Evolutionary conservation across 495 filamentous ascomycete genomes (phyloP).

Genomic region (Penicillium atrosanguineum): DNA sequence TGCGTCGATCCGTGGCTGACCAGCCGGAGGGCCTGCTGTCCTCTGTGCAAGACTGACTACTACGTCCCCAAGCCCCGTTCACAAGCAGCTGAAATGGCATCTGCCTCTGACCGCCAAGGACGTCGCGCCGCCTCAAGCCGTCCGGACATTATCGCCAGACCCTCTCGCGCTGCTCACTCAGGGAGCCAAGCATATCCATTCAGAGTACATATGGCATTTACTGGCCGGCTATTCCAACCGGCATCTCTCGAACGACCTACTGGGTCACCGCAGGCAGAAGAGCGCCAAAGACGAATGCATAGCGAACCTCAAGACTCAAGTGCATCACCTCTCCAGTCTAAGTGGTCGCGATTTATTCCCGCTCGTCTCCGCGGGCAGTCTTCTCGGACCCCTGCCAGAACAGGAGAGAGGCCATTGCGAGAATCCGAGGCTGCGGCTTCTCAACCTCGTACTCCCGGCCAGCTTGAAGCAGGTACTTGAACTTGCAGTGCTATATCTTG

Average conservation of each 20-base stretch:
- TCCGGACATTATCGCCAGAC: constrained; percentile 17
- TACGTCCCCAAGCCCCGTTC: constrained; percentile 82
- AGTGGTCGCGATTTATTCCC: constrained; percentile 22
- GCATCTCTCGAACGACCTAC: neutral
- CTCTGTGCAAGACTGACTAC: constrained; percentile 95
- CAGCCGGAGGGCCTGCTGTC: constrained; percentile 87
- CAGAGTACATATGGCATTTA: constrained; percentile 14
- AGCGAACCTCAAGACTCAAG: neutral
- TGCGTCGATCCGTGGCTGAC: constrained; percentile 98
- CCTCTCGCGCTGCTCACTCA: constrained; percentile 16
- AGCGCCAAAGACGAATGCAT: neutral
- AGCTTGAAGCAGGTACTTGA: constrained; percentile 34
- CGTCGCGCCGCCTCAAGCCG: constrained; percentile 9
- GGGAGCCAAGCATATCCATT: constrained; percentile 9
- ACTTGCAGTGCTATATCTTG: neutral
- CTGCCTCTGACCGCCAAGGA: constrained; percentile 17
- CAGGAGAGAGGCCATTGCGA: neutral
- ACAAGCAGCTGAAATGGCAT: constrained; percentile 13
- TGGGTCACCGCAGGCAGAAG: neutral
- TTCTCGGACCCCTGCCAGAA: neutral
- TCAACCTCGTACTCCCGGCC: constrained; percentile 26
- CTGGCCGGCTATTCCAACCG: constrained; percentile 19
- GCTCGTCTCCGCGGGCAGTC: constrained; percentile 15
- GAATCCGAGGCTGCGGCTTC: neutral
- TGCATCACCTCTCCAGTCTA: constrained; percentile 1